A percentile compares a stretch with the other conserved stretches of the same genome.
Conservation (phyloP, 352 stramenopile genomes). For the Phytopythium sindhum region DNA sequence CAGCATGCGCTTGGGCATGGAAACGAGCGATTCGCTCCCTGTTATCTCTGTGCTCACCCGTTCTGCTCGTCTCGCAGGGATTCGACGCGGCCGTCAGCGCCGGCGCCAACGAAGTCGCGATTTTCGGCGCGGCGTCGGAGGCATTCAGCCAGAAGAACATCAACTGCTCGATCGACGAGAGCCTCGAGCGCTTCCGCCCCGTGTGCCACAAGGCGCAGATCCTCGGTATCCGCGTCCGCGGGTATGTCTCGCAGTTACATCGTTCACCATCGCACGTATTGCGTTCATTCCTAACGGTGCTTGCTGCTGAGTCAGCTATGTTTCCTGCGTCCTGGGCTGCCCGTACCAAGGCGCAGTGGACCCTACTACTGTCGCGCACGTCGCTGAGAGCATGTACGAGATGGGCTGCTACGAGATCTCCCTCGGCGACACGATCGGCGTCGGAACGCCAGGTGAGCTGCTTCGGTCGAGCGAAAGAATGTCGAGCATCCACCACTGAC, state of each 20-base stretch:
- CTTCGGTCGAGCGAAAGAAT: neutral
- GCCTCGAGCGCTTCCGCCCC: constrained; percentile 89
- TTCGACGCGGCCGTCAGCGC: constrained; percentile 86
- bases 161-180: constrained; percentile 96
- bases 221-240: constrained; percentile 86
- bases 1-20: neutral
- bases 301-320: constrained; percentile 61
- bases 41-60: neutral
- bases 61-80: constrained; percentile 32
- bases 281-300: neutral
- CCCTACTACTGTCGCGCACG: constrained; percentile 76
- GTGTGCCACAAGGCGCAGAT: constrained; percentile 83
- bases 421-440: constrained; percentile 92
- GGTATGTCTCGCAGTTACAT: constrained; percentile 31
- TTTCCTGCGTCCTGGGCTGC: constrained; percentile 96
- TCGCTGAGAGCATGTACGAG: constrained; percentile 85
- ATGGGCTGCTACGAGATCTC: constrained; percentile 96
- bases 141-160: constrained; percentile 96
- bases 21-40: neutral
- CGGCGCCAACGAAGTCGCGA: constrained; percentile 91
- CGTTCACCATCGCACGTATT: constrained; percentile 4
- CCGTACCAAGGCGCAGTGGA: constrained; percentile 92
- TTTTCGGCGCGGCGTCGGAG: constrained; percentile 95
- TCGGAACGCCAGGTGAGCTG: constrained; percentile 80
- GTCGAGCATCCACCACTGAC: neutral